phyloP scores from a whole-genome alignment of 345 rosid genomes.

The Carallia brachiata region DNA sequence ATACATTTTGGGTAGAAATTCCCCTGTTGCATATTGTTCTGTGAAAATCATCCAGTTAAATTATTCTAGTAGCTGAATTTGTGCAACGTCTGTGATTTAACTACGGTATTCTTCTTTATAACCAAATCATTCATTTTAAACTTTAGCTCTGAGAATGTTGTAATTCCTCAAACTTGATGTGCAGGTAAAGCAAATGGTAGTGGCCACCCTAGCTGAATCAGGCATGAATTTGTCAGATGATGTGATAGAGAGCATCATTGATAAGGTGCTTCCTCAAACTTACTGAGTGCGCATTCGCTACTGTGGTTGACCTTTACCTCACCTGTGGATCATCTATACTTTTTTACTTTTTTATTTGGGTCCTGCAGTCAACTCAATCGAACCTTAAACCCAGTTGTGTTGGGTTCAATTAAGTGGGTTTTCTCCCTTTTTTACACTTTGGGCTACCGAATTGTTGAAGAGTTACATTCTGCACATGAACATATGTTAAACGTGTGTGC shows the following conservation, averaged over 20 bases:
- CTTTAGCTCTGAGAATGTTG: neutral
- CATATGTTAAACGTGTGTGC: too few relatives aligned
- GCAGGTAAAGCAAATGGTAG: constrained; percentile 36
- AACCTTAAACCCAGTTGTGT: too few relatives aligned
- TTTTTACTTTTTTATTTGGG: too few relatives aligned
- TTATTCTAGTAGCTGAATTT: too few relatives aligned
- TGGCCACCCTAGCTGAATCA: constrained; percentile 34
- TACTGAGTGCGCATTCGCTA: neutral
- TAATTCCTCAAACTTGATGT: neutral
- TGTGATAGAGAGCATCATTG: constrained; percentile 29
- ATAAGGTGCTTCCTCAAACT: constrained; percentile 16
- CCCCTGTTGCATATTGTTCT: too few relatives aligned
- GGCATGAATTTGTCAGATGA: constrained; percentile 32
- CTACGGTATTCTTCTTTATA: neutral
- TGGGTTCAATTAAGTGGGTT: too few relatives aligned
- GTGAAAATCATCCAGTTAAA: too few relatives aligned
- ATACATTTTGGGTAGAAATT: too few relatives aligned
- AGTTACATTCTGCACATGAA: too few relatives aligned
- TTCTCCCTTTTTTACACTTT: too few relatives aligned
- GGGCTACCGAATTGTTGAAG: neutral
- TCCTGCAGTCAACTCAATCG: too few relatives aligned
- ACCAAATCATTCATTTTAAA: neutral
- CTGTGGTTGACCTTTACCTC: neutral
- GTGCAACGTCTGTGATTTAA: too few relatives aligned
- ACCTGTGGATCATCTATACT: neutral